Conservation (phyloP, 352 stramenopile species). For the Thalassiosira hispida region DNA sequence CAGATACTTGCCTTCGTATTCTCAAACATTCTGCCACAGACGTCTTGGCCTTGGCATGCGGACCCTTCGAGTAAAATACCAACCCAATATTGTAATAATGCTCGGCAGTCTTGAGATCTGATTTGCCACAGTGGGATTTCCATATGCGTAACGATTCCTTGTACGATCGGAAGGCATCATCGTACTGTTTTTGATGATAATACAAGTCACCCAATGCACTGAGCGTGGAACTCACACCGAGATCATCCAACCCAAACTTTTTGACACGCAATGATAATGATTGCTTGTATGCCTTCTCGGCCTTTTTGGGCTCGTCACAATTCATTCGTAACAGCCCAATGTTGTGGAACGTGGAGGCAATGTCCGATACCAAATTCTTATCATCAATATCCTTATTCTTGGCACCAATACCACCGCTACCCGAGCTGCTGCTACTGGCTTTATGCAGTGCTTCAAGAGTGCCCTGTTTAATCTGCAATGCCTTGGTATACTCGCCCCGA, state of each 20-base stretch:
- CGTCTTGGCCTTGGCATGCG: slow-evolving; percentile 47
- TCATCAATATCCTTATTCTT: slow-evolving; percentile 38
- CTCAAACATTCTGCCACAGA: slow-evolving; percentile 48
- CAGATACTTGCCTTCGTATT: slow-evolving; percentile 44
- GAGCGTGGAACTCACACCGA: slow-evolving; percentile 53
- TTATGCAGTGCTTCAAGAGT: slow-evolving; percentile 49
- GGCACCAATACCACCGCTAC: not conserved
- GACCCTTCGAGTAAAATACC: slow-evolving; percentile 57
- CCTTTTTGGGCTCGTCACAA: slow-evolving; percentile 51
- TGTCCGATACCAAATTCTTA: slow-evolving; percentile 58
- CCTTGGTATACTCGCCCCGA: slow-evolving; percentile 50
- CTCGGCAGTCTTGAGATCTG: slow-evolving; percentile 43
- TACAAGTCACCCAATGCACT: slow-evolving; percentile 54
- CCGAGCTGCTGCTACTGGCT: not conserved
- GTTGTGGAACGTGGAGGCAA: slow-evolving; percentile 59
- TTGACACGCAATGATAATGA: slow-evolving; percentile 57
- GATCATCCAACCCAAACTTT: slow-evolving; percentile 61
- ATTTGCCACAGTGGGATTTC: slow-evolving; percentile 45
- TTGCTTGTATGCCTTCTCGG: slow-evolving; percentile 64
- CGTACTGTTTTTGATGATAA: slow-evolving; percentile 49
- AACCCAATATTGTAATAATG: slow-evolving; percentile 61
- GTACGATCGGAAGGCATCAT: slow-evolving; percentile 62
- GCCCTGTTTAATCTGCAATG: slow-evolving; percentile 58
- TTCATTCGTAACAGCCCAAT: slow-evolving; percentile 54
- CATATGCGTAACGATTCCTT: slow-evolving; percentile 63